These are phyloP conservation scores for Pichia sp. DNA, from an alignment of 1,139 yeast genomes.

Conservation along the genomic window DNA sequence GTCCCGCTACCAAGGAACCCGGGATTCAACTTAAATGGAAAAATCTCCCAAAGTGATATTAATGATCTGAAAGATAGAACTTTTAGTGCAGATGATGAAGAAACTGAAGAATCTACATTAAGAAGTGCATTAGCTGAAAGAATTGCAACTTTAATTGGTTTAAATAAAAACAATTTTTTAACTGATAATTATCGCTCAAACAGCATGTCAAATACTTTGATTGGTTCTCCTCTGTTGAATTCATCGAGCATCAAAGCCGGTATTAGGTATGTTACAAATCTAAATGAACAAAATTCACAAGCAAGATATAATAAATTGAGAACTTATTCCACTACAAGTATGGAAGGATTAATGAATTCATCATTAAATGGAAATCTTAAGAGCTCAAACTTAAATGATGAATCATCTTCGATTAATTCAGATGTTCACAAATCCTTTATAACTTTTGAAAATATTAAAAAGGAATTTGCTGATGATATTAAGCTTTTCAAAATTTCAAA, in stretches of 20 bases:
- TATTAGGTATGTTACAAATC: slow-evolving; percentile 10
- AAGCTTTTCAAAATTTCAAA: slow-evolving; percentile 51
- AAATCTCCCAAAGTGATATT: slow-evolving; percentile 15
- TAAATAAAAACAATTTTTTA: slow-evolving; percentile 32
- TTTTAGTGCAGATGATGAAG: slow-evolving; percentile 53
- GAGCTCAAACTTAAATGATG: background rate
- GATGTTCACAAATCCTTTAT: slow-evolving; percentile 14
- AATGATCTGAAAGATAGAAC: slow-evolving; percentile 34
- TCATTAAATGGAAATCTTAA: background rate
- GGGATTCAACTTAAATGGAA: slow-evolving; percentile 8
- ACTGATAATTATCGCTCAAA: background rate
- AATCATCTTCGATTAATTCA: slow-evolving; percentile 10
- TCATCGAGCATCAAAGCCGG: slow-evolving; percentile 8
- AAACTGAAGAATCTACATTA: slow-evolving; percentile 67
- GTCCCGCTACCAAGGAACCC: slow-evolving; percentile 62
- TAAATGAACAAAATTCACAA: background rate
- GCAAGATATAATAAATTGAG: slow-evolving; percentile 12
- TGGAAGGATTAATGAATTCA: slow-evolving; percentile 1
- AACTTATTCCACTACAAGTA: slow-evolving; percentile 24
- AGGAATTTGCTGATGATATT: slow-evolving; percentile 58
- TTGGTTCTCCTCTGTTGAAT: slow-evolving; percentile 5
- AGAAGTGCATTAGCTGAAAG: slow-evolving; percentile 70
- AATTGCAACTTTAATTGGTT: slow-evolving; percentile 66
- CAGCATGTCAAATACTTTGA: slow-evolving; percentile 10
- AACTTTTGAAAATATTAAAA: slow-evolving; percentile 48